Evolutionary conservation across 257 asterid species (phyloP).

Genomic region (Plectranthus barbatus): DNA sequence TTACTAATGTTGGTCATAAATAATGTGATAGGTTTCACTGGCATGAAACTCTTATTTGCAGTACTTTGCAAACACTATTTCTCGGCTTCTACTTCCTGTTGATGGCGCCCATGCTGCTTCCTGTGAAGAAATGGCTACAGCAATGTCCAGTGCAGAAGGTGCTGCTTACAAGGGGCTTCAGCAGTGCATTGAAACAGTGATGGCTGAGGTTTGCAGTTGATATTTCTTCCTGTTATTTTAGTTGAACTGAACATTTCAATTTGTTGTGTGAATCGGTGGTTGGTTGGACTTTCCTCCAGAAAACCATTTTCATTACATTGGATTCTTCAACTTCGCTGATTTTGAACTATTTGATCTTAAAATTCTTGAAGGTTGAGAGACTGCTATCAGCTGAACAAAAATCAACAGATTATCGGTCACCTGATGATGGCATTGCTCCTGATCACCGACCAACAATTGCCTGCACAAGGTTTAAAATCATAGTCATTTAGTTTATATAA

Average conservation of each 20-base stretch:
- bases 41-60: constrained; percentile 29
- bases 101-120: constrained; percentile 99
- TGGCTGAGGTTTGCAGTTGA: constrained; percentile 79
- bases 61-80: constrained; percentile 90
- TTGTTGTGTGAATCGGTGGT: too few relatives aligned
- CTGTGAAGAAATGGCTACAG: constrained; percentile 95
- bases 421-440: constrained; percentile 90
- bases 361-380: constrained; percentile 69
- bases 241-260: not conserved
- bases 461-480: constrained; percentile 63
- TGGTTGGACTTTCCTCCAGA: not conserved
- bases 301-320: not conserved
- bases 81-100: constrained; percentile 87
- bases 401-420: constrained; percentile 77
- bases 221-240: constrained; percentile 2
- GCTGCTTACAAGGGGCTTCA: constrained; percentile 98
- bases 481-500: constrained; percentile 4
- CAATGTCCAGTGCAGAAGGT: constrained; percentile 95
- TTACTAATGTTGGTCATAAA: not conserved
- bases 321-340: not conserved
- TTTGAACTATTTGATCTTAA: constrained; percentile 7
- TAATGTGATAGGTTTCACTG: constrained; percentile 5
- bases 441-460: constrained; percentile 97
- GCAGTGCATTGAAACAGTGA: constrained; percentile 94
- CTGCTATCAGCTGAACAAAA: constrained; percentile 91